Evolutionary conservation across 2,329 filamentous ascomycete genomes (phyloP).

Genomic region (Alternaria arbusti): DNA sequence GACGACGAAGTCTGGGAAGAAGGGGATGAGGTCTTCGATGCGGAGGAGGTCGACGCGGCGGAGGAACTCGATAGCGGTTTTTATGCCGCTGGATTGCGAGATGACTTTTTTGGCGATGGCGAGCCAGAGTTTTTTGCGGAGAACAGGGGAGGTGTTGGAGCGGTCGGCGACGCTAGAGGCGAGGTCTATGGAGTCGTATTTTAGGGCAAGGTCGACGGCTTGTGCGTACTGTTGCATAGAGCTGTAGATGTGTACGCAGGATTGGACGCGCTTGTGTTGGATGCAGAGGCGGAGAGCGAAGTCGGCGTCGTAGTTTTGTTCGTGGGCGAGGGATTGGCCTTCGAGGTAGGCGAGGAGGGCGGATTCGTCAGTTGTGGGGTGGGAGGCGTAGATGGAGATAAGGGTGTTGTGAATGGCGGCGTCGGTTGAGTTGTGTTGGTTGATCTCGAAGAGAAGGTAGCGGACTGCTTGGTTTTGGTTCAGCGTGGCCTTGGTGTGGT

Average conservation of each 20-base stretch:
- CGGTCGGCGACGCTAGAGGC: conserved; percentile 89
- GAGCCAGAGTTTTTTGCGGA: conserved; percentile 95
- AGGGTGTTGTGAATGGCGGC: conserved; percentile 96
- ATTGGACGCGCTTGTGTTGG: conserved; percentile 88
- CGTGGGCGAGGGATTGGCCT: conserved; percentile 75
- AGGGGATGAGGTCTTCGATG: conserved; percentile 96
- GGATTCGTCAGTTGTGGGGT: conserved; percentile 81
- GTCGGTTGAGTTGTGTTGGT: conserved; percentile 78
- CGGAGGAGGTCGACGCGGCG: conserved; percentile 88
- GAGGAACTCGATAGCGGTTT: conserved; percentile 84
- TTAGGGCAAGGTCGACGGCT: conserved; percentile 89
- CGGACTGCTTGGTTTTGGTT: conserved; percentile 83
- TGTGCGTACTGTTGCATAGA: conserved; percentile 94
- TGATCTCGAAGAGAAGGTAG: conserved; percentile 92
- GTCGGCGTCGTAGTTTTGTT: conserved; percentile 89
- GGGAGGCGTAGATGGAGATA: conserved; percentile 92
- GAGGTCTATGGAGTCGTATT: conserved; percentile 87
- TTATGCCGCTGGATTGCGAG: conserved; percentile 83
- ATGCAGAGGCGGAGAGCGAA: conserved; percentile 96
- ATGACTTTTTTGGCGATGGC: conserved; percentile 95
- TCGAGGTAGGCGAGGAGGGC: conserved; percentile 88
- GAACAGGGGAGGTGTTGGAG: conserved; percentile 75
- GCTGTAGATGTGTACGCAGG: conserved; percentile 96
- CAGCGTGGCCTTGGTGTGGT: conserved; percentile 72
- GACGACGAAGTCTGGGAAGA: conserved; percentile 98